Percentiles rank a stretch among this genome's conserved stretches.
Conservation (phyloP, 1,139 yeast species). For the Geotrichum fermentans region DNA sequence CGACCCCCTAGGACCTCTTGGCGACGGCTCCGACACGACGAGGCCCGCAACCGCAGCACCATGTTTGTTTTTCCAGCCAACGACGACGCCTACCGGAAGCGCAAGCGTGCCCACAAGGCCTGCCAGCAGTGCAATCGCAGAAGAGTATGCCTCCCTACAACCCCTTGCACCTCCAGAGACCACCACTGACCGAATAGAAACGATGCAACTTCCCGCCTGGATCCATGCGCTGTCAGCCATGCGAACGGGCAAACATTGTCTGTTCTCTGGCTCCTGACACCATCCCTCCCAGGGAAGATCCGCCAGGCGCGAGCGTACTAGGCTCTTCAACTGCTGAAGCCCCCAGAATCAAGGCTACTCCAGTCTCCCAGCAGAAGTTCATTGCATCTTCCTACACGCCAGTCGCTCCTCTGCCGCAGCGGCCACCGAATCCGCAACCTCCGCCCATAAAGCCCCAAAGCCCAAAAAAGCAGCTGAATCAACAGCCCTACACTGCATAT, state of each 20-base stretch:
- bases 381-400: conserved; percentile 5
- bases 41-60: not conserved
- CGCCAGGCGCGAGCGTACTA: conserved; percentile 2
- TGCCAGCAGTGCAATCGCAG: conserved; percentile 49
- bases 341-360: conserved; percentile 3
- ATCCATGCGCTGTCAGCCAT: conserved; percentile 33
- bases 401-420: not conserved
- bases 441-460: too few relatives aligned
- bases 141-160: conserved; percentile 26
- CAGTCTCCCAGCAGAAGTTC: conserved; percentile 5
- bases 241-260: conserved; percentile 33
- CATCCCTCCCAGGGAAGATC: conserved; percentile 27
- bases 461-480: too few relatives aligned
- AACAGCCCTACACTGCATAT: too few relatives aligned
- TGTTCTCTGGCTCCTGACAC: conserved; percentile 35
- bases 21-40: too few relatives aligned
- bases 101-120: conserved; percentile 52
- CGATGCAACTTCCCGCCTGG: conserved; percentile 34
- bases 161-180: not conserved
- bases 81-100: conserved; percentile 48
- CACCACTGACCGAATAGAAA: conserved; percentile 20
- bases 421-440: not conserved
- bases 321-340: not conserved
- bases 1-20: too few relatives aligned
- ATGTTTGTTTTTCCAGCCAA: conserved; percentile 61